Percentiles rank a stretch among this genome's conserved stretches.
These are phyloP conservation scores for Quillaja saponaria DNA, from an alignment of 306 rosid genomes.

Conservation along the genomic window DNA sequence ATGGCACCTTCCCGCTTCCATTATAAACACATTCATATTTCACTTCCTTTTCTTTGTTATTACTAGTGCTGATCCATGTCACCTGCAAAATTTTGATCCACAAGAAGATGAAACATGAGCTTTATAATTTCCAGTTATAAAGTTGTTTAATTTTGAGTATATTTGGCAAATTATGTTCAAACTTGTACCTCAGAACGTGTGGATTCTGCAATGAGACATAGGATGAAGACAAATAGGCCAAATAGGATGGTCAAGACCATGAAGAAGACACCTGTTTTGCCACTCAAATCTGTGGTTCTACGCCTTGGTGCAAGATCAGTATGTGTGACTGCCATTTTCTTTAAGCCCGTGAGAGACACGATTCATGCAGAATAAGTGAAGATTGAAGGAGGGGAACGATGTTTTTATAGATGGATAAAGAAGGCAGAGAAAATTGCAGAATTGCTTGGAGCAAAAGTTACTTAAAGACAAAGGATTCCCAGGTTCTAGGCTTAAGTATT, in stretches of 20 bases:
- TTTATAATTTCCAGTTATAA: not conserved
- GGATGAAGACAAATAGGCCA: slow-evolving; percentile 76
- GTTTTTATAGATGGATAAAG: slow-evolving; percentile 27
- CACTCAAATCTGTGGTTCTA: slow-evolving; percentile 51
- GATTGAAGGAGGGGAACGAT: not conserved
- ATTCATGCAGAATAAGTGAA: slow-evolving; percentile 11
- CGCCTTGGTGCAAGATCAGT: slow-evolving; percentile 80
- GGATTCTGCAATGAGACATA: slow-evolving; percentile 85
- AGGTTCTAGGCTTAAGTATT: slow-evolving; percentile 34
- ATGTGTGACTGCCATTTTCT: slow-evolving; percentile 75
- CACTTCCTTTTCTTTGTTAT: slow-evolving; percentile 35
- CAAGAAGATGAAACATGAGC: not conserved
- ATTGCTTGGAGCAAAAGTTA: slow-evolving; percentile 92
- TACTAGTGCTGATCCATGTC: slow-evolving; percentile 44
- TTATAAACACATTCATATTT: slow-evolving; percentile 67
- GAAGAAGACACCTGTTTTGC: slow-evolving; percentile 67
- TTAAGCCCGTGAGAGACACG: slow-evolving; percentile 30
- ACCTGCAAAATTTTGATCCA: slow-evolving; percentile 41
- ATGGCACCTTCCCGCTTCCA: slow-evolving; percentile 74
- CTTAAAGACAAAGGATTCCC: slow-evolving; percentile 74
- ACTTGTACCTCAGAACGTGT: slow-evolving; percentile 78
- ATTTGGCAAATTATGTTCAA: not conserved
- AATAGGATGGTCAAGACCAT: slow-evolving; percentile 61
- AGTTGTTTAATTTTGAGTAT: not conserved
- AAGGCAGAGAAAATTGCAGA: slow-evolving; percentile 42